Evolutionary conservation across 768 basidiomycete species (phyloP).

Genomic region (Rhizopogon rudus): DNA sequence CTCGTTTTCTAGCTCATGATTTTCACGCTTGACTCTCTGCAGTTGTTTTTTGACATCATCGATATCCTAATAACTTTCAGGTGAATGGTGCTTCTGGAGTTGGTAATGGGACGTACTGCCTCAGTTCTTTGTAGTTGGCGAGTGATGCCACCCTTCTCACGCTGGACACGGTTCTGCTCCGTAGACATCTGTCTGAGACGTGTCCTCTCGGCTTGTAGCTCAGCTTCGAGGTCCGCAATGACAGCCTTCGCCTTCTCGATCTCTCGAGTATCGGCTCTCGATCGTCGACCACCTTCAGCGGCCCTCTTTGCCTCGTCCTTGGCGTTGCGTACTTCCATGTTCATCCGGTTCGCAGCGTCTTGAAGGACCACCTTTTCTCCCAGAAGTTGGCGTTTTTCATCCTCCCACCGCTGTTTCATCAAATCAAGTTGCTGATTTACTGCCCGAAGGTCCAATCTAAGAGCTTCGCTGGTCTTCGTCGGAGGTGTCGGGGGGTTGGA

Average conservation of each 20-base stretch:
- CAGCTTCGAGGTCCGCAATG: conserved; percentile 65
- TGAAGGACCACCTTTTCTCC: conserved; percentile 73
- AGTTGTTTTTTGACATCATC: conserved; percentile 68
- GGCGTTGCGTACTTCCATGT: conserved; percentile 50
- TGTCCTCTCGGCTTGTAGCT: conserved; percentile 66
- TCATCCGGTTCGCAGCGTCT: conserved; percentile 63
- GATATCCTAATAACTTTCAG: conserved; percentile 57
- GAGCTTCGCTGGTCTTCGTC: conserved; percentile 59
- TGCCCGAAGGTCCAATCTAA: conserved; percentile 52
- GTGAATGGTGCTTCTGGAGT: not conserved
- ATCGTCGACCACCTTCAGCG: conserved; percentile 44
- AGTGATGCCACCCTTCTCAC: conserved; percentile 61
- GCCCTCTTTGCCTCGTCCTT: conserved; percentile 55
- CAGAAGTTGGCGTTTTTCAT: conserved; percentile 56
- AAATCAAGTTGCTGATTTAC: conserved; percentile 60
- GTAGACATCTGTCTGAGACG: conserved; percentile 57
- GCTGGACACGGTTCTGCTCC: conserved; percentile 58
- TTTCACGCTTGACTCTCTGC: conserved; percentile 67
- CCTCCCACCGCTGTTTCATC: conserved; percentile 67
- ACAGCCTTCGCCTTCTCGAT: conserved; percentile 60
- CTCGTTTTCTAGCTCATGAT: conserved; percentile 67
- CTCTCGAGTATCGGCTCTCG: conserved; percentile 58
- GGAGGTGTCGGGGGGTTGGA: conserved; percentile 65
- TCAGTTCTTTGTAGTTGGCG: conserved; percentile 67
- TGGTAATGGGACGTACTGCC: conserved; percentile 41